Evolutionary conservation across 257 asterid species (phyloP).

Genomic region (Fraxinus quadrangulata): DNA sequence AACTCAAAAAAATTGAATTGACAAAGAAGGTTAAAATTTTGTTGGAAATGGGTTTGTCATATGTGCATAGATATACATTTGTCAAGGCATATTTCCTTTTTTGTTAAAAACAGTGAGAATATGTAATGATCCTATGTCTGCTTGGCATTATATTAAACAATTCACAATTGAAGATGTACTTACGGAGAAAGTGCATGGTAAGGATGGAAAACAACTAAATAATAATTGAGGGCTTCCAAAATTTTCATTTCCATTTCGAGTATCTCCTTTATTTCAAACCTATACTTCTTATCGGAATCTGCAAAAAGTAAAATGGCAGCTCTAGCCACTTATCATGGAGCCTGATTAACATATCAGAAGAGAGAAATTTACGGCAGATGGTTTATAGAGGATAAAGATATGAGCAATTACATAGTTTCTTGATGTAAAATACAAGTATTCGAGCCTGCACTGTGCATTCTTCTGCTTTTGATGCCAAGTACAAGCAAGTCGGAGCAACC

Average conservation of each 20-base stretch:
- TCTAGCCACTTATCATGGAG: constrained; percentile 18
- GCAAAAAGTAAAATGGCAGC: constrained; percentile 39
- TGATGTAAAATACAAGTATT: constrained; percentile 76
- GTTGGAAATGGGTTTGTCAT: neutral
- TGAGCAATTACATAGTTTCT: constrained; percentile 62
- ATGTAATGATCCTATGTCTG: too few species aligned
- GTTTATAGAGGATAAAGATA: constrained; percentile 4
- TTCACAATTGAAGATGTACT: constrained; percentile 33
- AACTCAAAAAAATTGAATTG: neutral
- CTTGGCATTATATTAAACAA: neutral
- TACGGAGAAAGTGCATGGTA: constrained; percentile 79
- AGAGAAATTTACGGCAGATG: neutral
- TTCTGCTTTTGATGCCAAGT: constrained; percentile 97
- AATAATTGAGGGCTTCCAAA: constrained; percentile 91
- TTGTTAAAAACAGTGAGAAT: too few species aligned
- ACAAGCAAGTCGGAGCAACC: constrained; percentile 93
- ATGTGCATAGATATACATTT: too few species aligned
- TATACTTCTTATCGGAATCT: constrained; percentile 79
- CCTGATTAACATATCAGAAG: constrained; percentile 5
- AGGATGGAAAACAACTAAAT: constrained; percentile 90
- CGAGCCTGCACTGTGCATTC: constrained; percentile 96
- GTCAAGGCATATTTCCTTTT: too few species aligned
- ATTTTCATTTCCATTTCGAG: constrained; percentile 98
- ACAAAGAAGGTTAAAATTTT: neutral
- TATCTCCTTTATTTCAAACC: constrained; percentile 83